Conservation (phyloP, 768 basidiomycete species). For the Boletus edulis region DNA sequence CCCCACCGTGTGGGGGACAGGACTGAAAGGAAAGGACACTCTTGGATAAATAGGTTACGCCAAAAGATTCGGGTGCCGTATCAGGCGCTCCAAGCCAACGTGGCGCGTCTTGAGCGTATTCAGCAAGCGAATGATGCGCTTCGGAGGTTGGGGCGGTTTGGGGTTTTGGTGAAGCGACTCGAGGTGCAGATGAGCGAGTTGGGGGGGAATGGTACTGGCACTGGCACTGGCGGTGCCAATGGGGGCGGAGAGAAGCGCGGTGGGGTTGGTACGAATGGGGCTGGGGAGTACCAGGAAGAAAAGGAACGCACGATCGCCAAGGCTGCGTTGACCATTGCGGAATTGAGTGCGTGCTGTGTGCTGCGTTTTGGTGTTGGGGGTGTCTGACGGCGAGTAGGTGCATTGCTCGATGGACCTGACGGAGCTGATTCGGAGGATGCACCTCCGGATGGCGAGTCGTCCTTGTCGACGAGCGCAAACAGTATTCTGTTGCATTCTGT, state of each 20-base stretch:
- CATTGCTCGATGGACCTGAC: constrained; percentile 47
- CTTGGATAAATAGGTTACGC: constrained; percentile 54
- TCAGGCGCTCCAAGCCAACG: constrained; percentile 65
- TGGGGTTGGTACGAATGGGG: too few species aligned
- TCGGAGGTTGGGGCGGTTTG: constrained; percentile 81
- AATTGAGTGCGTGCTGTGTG: constrained; percentile 61
- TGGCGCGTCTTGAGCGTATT: constrained; percentile 70
- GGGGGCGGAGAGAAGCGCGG: too few species aligned
- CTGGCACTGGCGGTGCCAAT: too few species aligned
- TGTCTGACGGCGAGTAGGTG: constrained; percentile 35
- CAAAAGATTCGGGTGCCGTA: constrained; percentile 86
- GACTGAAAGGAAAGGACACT: too few species aligned
- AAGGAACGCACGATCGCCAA: constrained; percentile 87
- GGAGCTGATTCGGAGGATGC: neutral
- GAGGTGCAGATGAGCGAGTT: constrained; percentile 85
- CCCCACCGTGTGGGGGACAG: too few species aligned
- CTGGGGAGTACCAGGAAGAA: constrained; percentile 60
- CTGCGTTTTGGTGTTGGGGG: too few species aligned
- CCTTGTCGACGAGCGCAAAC: constrained; percentile 16
- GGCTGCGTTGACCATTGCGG: constrained; percentile 92
- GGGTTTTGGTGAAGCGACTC: constrained; percentile 76
- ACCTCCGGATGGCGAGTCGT: constrained; percentile 7
- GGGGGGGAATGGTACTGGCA: neutral
- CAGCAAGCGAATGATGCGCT: constrained; percentile 84
- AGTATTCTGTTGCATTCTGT: constrained; percentile 70